Evolutionary conservation across 805 yeast genomes (phyloP), one percentile per base, ranked within the genome.

Genomic region (Debaryomyces castellii): DNA sequence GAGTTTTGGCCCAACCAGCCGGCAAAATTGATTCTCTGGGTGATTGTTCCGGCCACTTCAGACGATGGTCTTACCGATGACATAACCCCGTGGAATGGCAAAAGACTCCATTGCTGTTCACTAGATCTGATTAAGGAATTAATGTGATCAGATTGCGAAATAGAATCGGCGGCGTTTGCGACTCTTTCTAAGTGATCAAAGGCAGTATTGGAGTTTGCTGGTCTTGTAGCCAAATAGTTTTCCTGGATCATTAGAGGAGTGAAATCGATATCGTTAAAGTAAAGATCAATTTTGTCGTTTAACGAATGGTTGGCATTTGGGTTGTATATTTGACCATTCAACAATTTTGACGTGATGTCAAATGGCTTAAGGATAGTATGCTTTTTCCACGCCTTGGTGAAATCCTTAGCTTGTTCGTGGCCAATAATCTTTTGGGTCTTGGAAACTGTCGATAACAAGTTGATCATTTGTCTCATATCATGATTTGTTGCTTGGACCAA

Each of bases 171-270:
- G 0, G 99, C 98, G 23, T 73, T 68, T 1, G 89, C 85, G 1
- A 85, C 82, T 14, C 82, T 69, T 51, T 78, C 73, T 47, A 92
- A 65, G 52, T 83, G 88, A 9, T 77, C 71, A 20, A 68, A 53
- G n/a, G 77, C 71, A 9, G 73, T 51, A 46, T 69, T 59, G 14
- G 71, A 66, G 22, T 65, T 64, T 6, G 73, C 49, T 1, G 96
- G 96, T 34, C 69, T 70, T 0, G 95, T 83, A 28, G 67, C 68
- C 40, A 89, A 64, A 62, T 94, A 94, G 67, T 94, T 94, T 63
- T 94, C 99, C 60, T 92, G 97, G 43, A 94, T 80, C 98, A 94
- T 92, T 50, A 92, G 74, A 4, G 99, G 98, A 1, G 96, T 83
- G 62, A 94, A 86, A 60, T 90, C 97, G 66, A 89, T 87, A 66